phyloP scores from a whole-genome alignment of 805 yeast species.

The Sugiyamaella chiloensis region DNA sequence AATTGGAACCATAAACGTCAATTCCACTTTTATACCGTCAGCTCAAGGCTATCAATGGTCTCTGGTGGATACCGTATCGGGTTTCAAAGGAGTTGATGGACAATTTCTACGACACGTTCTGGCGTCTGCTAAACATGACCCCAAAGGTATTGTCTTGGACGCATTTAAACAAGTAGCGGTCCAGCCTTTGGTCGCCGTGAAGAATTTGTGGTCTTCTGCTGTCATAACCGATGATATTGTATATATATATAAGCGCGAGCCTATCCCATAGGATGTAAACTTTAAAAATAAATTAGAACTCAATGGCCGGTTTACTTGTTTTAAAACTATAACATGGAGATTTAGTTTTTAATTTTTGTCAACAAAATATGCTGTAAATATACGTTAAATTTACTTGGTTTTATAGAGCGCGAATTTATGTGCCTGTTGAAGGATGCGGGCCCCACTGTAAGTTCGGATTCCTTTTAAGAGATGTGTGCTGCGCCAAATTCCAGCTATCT shows the following conservation, averaged over 20 bases:
- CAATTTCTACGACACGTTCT: conserved; percentile 20
- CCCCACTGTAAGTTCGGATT: no score
- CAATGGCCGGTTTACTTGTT: no score
- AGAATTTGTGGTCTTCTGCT: conserved; percentile 24
- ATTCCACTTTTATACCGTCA: conserved; percentile 6
- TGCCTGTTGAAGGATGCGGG: no score
- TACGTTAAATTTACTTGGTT: no score
- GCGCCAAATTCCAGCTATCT: not conserved
- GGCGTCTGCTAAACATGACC: conserved; percentile 12
- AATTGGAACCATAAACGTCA: conserved; percentile 40
- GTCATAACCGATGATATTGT: conserved; percentile 29
- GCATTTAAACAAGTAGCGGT: conserved; percentile 5
- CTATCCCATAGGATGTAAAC: no score
- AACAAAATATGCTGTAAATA: no score
- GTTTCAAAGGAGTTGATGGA: conserved; percentile 42
- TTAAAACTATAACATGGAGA: no score
- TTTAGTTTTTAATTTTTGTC: no score
- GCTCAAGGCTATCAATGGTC: conserved; percentile 40
- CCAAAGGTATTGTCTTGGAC: not conserved
- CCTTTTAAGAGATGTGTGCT: not conserved
- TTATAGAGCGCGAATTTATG: no score
- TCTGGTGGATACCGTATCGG: conserved; percentile 38
- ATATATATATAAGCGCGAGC: conserved; percentile 35
- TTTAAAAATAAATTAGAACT: no score
- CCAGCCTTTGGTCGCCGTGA: conserved; percentile 8